These are phyloP conservation scores for Acarospora socialis DNA, from an alignment of 2,329 filamentous ascomycete genomes.

Conservation along the genomic window DNA sequence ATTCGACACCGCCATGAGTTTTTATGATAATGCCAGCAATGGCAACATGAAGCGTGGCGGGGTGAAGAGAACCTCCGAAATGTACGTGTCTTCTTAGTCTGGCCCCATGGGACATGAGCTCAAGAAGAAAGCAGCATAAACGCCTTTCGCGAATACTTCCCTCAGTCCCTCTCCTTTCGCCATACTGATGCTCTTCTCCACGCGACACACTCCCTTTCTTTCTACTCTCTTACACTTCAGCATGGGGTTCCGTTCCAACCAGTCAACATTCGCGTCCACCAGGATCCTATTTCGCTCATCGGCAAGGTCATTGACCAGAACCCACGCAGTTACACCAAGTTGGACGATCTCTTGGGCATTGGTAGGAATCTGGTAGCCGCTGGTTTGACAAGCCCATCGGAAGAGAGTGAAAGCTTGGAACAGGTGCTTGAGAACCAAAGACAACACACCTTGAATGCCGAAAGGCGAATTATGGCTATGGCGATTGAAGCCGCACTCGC, in stretches of 20 bases:
- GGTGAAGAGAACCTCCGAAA: conserved; percentile 46
- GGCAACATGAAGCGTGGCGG: conserved; percentile 48
- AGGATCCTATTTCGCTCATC: conserved; percentile 44
- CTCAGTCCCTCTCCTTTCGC: conserved; percentile 24
- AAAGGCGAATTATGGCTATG: conserved; percentile 32
- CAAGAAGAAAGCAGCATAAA: conserved; percentile 22
- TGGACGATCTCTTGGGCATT: conserved; percentile 50
- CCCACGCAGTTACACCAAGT: conserved; percentile 44
- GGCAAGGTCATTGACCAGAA: conserved; percentile 50
- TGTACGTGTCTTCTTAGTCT: conserved; percentile 25
- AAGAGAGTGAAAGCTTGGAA: conserved; percentile 13
- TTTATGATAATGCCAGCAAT: conserved; percentile 52
- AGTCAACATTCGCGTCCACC: conserved; percentile 49
- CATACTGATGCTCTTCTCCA: conserved; percentile 40
- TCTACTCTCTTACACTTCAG: conserved; percentile 49
- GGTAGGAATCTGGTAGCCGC: conserved; percentile 42
- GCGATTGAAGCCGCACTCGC: conserved; percentile 32
- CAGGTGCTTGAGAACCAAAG: conserved; percentile 12
- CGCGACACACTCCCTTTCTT: conserved; percentile 50
- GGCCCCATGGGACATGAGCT: not conserved
- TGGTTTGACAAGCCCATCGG: conserved; percentile 22
- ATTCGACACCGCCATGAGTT: conserved; percentile 36
- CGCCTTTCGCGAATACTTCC: conserved; percentile 29
- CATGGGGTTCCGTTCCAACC: conserved; percentile 52
- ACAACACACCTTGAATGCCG: conserved; percentile 24